Percentiles rank a stretch among this genome's conserved stretches.
phyloP scores from a whole-genome alignment of 805 yeast species.

The Candida succiphila region DNA sequence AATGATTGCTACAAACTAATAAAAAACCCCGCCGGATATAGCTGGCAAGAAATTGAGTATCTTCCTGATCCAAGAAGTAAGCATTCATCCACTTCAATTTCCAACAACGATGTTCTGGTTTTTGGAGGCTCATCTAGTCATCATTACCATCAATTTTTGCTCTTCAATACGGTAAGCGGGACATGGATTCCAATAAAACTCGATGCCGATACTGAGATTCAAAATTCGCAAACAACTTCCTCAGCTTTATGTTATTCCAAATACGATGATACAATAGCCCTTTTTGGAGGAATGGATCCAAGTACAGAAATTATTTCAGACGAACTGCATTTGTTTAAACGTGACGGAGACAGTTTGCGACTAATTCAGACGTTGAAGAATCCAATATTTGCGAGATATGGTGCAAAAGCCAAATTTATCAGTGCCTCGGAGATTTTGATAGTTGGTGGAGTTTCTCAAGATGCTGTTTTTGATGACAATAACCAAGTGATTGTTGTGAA shows the following conservation, averaged over 20 bases:
- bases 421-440: conserved; percentile 28
- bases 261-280: conserved; percentile 21
- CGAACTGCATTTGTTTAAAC: conserved; percentile 25
- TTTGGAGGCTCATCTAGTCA: conserved; percentile 36
- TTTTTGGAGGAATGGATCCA: conserved; percentile 36
- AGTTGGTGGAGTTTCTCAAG: conserved; percentile 48
- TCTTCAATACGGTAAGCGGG: conserved; percentile 11
- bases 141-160: conserved; percentile 7
- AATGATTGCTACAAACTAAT: conserved; percentile 32
- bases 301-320: conserved; percentile 16
- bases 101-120: conserved; percentile 25
- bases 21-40: conserved; percentile 4
- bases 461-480: conserved; percentile 19
- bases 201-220: background rate
- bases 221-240: conserved; percentile 4
- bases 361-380: conserved; percentile 12
- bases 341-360: conserved; percentile 5
- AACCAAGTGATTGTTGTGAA: conserved; percentile 29
- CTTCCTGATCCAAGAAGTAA: conserved; percentile 40
- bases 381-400: conserved; percentile 35
- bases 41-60: conserved; percentile 31
- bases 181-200: conserved; percentile 3
- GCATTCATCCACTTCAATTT: conserved; percentile 31
- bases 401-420: conserved; percentile 28
- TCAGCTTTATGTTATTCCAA: conserved; percentile 13